A percentile compares a stretch with the other conserved stretches of the same genome.
Evolutionary conservation across 768 basidiomycete species (phyloP).

Genomic region (Boletus subparvulus): DNA sequence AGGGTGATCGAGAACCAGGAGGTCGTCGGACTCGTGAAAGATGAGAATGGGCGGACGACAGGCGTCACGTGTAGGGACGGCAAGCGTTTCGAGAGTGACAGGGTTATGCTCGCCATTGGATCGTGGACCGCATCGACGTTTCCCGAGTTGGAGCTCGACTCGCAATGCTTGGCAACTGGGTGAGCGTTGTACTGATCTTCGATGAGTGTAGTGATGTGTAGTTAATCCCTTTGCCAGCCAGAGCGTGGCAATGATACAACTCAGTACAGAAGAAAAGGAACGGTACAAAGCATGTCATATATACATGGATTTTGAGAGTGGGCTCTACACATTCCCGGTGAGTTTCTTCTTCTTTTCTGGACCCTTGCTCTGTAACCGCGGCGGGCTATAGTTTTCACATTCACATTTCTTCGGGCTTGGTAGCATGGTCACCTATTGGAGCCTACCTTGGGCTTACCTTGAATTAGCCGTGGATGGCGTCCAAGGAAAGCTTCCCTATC

Average conservation of each 20-base stretch:
- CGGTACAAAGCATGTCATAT: conserved; percentile 64
- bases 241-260: conserved; percentile 70
- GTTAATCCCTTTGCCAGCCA: conserved; percentile 51
- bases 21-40: conserved; percentile 50
- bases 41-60: conserved; percentile 39
- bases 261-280: conserved; percentile 67
- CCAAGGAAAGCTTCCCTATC: not conserved
- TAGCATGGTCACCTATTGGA: too few species aligned
- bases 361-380: not conserved
- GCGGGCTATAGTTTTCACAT: not conserved
- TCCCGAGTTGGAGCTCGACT: conserved; percentile 51
- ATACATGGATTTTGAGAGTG: conserved; percentile 67
- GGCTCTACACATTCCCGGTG: conserved; percentile 86
- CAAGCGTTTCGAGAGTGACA: conserved; percentile 49
- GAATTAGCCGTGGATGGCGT: not conserved
- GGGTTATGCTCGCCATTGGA: conserved; percentile 72
- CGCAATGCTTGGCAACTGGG: conserved; percentile 77
- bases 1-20: conserved; percentile 56
- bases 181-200: conserved; percentile 32
- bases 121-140: conserved; percentile 86
- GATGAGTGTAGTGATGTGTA: not conserved
- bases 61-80: conserved; percentile 70
- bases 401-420: not conserved
- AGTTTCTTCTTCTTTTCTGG: conserved; percentile 16
- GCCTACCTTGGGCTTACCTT: not conserved